These are phyloP conservation scores for Tillandsia fasciculata DNA, from an alignment of 176 grass and related monocot species.

Conservation along the genomic window DNA sequence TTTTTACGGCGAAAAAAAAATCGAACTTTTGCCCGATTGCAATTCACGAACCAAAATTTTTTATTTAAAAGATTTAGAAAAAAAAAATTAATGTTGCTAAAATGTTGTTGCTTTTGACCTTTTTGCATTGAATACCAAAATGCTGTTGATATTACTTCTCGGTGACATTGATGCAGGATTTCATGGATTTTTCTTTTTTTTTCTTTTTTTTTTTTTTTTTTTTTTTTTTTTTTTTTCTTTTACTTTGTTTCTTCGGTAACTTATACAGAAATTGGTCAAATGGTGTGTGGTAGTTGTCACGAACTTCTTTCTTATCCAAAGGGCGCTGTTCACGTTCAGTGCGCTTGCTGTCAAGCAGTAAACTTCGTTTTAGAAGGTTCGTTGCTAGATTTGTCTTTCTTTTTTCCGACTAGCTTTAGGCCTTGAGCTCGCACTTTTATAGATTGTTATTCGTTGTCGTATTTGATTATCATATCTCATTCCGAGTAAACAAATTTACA, in stretches of 20 bases:
- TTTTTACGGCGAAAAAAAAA: too few relatives aligned
- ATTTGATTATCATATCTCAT: not conserved
- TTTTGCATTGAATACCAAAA: slow-evolving; percentile 18
- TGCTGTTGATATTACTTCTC: too few relatives aligned
- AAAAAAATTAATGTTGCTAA: not conserved
- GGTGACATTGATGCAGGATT: too few relatives aligned
- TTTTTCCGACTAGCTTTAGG: too few relatives aligned
- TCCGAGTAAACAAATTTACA: not conserved
- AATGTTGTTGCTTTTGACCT: slow-evolving; percentile 15
- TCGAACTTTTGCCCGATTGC: too few relatives aligned
- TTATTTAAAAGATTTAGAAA: too few relatives aligned
- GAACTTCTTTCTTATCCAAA: slow-evolving; percentile 61
- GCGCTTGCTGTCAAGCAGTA: slow-evolving; percentile 56
- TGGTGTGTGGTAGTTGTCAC: slow-evolving; percentile 67
- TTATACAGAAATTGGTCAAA: slow-evolving; percentile 76
- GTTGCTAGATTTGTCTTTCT: too few relatives aligned
- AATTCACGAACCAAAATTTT: too few relatives aligned
- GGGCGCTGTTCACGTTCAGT: slow-evolving; percentile 58
- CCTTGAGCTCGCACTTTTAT: too few relatives aligned
- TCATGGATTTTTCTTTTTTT: slow-evolving; percentile 1
- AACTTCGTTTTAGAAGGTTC: slow-evolving; percentile 83
- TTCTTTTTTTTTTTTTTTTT: slow-evolving; percentile 2
- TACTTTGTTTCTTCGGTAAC: slow-evolving; percentile 7
- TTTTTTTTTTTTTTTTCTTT: slow-evolving; percentile 7
- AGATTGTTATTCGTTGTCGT: too few relatives aligned